Evolutionary conservation across 106 monocot genomes (phyloP).

Genomic region (Triglochin maritima): DNA sequence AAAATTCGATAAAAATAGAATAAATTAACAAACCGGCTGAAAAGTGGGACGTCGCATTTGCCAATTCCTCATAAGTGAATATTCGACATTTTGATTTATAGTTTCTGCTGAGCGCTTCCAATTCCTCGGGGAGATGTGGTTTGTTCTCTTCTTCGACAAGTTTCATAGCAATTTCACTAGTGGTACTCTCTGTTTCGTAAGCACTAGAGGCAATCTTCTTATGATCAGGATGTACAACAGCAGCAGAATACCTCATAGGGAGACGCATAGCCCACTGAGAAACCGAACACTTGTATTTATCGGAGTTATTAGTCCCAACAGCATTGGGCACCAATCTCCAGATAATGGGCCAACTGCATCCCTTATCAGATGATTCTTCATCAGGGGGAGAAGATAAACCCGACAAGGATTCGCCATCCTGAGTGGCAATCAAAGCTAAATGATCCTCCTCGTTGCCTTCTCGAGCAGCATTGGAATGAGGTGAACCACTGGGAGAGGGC

Average conservation of each 20-base stretch:
- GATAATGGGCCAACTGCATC: conserved; percentile 14
- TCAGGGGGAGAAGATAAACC: background rate
- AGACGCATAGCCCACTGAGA: conserved; percentile 24
- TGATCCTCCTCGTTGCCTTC: background rate
- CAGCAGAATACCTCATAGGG: conserved; percentile 3
- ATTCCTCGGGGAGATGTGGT: conserved; percentile 15
- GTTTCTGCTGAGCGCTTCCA: conserved; percentile 29
- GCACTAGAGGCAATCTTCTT: conserved; percentile 14
- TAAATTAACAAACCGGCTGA: conserved; percentile 24
- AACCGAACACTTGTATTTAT: conserved; percentile 11
- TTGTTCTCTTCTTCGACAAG: background rate
- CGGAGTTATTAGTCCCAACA: conserved; percentile 1
- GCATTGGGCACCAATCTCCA: background rate
- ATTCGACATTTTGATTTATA: conserved; percentile 33
- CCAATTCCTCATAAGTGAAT: conserved; percentile 37
- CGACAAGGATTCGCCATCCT: background rate
- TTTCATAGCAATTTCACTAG: background rate
- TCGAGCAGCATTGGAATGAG: background rate
- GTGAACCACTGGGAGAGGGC: background rate
- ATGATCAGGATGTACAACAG: conserved; percentile 16
- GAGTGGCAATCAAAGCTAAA: background rate
- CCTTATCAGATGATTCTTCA: conserved; percentile 4
- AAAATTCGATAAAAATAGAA: background rate
- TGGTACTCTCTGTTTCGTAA: background rate
- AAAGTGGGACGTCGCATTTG: conserved; percentile 40